Conservation (phyloP, 768 basidiomycete genomes). For the Clitopilus hobsonii region DNA sequence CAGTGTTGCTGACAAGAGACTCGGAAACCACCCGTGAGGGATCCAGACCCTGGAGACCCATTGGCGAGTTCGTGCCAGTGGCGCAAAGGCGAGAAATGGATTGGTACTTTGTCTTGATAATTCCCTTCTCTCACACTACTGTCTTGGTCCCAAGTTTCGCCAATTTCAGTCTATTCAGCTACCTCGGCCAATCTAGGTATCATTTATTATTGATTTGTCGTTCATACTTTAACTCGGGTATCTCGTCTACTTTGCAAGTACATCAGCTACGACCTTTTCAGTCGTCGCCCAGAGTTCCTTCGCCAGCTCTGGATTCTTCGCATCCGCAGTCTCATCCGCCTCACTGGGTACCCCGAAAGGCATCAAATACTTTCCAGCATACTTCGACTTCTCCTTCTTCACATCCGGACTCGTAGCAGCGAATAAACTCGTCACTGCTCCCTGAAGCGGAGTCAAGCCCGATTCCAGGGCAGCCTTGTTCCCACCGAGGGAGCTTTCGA, state of each 20-base stretch:
- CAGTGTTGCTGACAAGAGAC: too few species aligned
- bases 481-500: not conserved
- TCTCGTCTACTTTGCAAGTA: not conserved
- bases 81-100: too few species aligned
- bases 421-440: not conserved
- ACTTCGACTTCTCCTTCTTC: not conserved
- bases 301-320: not conserved
- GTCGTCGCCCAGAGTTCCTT: not conserved
- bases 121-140: too few species aligned
- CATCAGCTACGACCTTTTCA: not conserved
- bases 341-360: not conserved
- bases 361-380: not conserved
- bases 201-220: too few species aligned
- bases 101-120: too few species aligned
- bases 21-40: too few species aligned
- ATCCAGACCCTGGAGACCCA: too few species aligned
- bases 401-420: not conserved
- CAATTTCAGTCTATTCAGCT: too few species aligned
- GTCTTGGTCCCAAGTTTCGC: too few species aligned
- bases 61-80: too few species aligned
- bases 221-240: too few species aligned
- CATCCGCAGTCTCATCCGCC: not conserved
- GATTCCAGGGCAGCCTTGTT: not conserved
- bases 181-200: too few species aligned
- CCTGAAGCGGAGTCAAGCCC: not conserved